phyloP scores from a whole-genome alignment of 1,284 basidiomycete genomes.

The Irpex rosettiformis region DNA sequence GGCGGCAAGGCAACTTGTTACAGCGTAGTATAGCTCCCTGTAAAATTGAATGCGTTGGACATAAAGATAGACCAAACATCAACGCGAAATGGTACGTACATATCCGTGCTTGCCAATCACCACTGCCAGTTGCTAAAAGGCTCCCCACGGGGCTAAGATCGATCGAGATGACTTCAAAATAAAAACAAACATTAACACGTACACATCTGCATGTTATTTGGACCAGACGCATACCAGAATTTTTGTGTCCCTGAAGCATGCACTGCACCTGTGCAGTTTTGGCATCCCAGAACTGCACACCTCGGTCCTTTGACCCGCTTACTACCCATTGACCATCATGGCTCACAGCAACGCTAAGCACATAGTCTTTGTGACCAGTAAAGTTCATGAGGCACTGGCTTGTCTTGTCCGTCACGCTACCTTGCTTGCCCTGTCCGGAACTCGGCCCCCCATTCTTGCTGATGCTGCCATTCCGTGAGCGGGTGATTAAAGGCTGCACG shows the following conservation, averaged over 20 bases:
- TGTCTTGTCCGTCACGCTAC: slow-evolving; percentile 17
- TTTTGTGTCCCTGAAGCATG: slow-evolving; percentile 84
- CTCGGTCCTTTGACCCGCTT: slow-evolving; percentile 75
- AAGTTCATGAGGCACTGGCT: slow-evolving; percentile 59
- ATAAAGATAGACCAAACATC: not conserved
- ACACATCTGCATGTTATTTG: not conserved
- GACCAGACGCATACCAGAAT: slow-evolving; percentile 49
- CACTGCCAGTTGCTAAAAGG: slow-evolving; percentile 76
- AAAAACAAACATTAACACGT: not conserved
- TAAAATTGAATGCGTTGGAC: not conserved
- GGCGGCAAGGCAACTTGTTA: not conserved
- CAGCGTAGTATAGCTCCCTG: slow-evolving; percentile 26
- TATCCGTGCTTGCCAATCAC: slow-evolving; percentile 80
- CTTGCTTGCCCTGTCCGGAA: not conserved
- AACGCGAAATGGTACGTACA: slow-evolving; percentile 43
- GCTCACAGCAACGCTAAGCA: slow-evolving; percentile 61
- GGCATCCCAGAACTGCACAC: slow-evolving; percentile 77
- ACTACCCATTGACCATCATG: slow-evolving; percentile 77
- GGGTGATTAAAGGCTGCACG: slow-evolving; percentile 33
- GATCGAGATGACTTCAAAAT: slow-evolving; percentile 73
- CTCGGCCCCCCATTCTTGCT: slow-evolving; percentile 26
- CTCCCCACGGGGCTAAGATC: slow-evolving; percentile 74
- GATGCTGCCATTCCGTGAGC: slow-evolving; percentile 17
- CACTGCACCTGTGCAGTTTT: slow-evolving; percentile 66
- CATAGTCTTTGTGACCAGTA: slow-evolving; percentile 71